Evolutionary conservation across 441 rosid genomes (phyloP).

Genomic region (Erodium moschatum): DNA sequence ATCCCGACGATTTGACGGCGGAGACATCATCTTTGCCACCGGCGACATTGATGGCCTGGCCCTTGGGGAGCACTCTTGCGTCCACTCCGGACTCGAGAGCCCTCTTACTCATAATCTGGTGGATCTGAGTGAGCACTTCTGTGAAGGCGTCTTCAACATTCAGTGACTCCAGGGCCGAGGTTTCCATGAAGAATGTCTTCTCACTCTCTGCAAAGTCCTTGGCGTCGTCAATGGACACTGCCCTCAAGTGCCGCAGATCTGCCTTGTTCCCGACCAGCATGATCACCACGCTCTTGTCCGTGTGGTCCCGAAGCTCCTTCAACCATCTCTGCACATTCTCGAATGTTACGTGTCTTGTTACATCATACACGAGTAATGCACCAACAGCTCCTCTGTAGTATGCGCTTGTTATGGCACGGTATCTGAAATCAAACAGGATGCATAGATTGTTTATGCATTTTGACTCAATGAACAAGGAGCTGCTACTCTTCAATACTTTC

Average conservation of each 20-base stretch:
- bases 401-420: constrained; percentile 55
- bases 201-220: constrained; percentile 46
- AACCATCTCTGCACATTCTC: constrained; percentile 49
- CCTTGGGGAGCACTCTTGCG: constrained; percentile 43
- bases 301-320: constrained; percentile 46
- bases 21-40: background rate
- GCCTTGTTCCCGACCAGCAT: constrained; percentile 55
- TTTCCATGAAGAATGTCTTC: constrained; percentile 46
- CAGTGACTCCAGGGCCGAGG: constrained; percentile 49
- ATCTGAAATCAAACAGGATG: constrained; percentile 22
- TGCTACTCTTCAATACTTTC: no score
- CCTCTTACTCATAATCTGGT: constrained; percentile 39
- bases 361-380: constrained; percentile 53
- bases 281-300: constrained; percentile 39
- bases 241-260: constrained; percentile 38
- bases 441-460: no score
- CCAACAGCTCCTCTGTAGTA: constrained; percentile 58
- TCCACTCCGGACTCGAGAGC: constrained; percentile 32
- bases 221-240: constrained; percentile 48
- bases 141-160: constrained; percentile 49
- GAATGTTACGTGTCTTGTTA: constrained; percentile 40
- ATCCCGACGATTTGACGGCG: background rate
- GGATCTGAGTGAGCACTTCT: constrained; percentile 40
- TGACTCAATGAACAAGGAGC: no score
- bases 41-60: constrained; percentile 7